Conservation (phyloP, 108 stramenopile species). For the Nannochloropsis salina region DNA sequence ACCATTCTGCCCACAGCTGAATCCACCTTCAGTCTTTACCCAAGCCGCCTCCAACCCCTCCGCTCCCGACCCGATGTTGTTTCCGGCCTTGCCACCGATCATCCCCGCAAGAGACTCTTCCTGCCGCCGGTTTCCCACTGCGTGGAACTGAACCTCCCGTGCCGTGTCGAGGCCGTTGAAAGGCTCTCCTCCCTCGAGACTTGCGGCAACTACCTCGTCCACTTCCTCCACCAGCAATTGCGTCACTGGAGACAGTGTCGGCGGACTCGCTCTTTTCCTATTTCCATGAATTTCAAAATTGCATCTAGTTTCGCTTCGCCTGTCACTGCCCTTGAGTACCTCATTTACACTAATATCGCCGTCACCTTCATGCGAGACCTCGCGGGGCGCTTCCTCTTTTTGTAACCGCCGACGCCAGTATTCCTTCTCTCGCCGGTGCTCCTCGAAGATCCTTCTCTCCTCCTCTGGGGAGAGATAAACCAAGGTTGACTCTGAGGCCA, state of each 20-base stretch:
- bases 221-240: constrained; percentile 17
- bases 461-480: background rate
- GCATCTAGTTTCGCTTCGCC: background rate
- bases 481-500: background rate
- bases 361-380: too few species aligned
- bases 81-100: too few species aligned
- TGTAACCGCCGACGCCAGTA: background rate
- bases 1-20: background rate
- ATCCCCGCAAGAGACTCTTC: too few species aligned
- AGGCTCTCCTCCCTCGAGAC: background rate
- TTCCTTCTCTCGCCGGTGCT: background rate
- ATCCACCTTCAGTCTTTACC: background rate
- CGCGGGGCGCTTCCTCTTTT: background rate
- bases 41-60: background rate
- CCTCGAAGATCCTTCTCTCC: background rate
- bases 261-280: background rate
- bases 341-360: too few species aligned
- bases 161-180: too few species aligned
- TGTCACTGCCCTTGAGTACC: background rate
- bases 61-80: background rate
- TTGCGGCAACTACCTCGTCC: background rate
- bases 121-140: too few species aligned
- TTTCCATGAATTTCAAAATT: background rate
- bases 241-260: constrained; percentile 6
- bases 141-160: too few species aligned